Evolutionary conservation across 202 grass and related monocot genomes (phyloP).

Genomic region (Brachypodium distachyon): DNA sequence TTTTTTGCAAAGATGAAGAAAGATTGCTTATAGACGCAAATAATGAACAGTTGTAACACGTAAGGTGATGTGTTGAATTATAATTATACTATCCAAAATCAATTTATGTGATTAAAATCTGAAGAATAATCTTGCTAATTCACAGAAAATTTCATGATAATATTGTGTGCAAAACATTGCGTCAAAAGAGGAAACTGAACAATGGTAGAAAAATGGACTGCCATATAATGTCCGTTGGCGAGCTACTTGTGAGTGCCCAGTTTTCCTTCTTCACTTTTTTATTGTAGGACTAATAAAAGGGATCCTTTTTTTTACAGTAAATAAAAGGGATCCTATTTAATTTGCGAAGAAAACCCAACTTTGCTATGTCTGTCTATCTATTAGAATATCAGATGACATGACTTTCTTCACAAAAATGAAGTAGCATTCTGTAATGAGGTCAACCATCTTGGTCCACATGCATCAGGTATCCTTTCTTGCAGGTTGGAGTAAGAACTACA

Average conservation of each 20-base stretch:
- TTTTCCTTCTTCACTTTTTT: not conserved
- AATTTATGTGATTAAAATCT: no score
- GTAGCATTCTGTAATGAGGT: not conserved
- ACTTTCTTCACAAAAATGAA: not conserved
- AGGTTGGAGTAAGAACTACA: not conserved
- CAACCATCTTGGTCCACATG: not conserved
- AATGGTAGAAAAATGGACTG: not conserved
- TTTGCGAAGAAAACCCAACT: constrained; percentile 7
- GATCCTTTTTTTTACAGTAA: not conserved
- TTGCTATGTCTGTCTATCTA: not conserved
- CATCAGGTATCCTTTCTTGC: not conserved
- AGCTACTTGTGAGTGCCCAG: not conserved
- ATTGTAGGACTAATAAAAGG: no score
- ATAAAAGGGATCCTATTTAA: constrained; percentile 8
- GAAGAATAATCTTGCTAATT: no score
- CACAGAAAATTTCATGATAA: no score
- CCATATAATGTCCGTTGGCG: not conserved
- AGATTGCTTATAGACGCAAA: not conserved
- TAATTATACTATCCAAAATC: no score
- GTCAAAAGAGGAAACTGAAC: not conserved
- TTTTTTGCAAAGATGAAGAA: no score
- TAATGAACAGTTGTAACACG: not conserved
- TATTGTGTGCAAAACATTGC: not conserved
- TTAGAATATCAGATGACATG: not conserved
- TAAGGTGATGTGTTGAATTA: not conserved